Conservation (phyloP, 1,284 basidiomycete genomes). For the Mycosarcoma mackinlayi region DNA sequence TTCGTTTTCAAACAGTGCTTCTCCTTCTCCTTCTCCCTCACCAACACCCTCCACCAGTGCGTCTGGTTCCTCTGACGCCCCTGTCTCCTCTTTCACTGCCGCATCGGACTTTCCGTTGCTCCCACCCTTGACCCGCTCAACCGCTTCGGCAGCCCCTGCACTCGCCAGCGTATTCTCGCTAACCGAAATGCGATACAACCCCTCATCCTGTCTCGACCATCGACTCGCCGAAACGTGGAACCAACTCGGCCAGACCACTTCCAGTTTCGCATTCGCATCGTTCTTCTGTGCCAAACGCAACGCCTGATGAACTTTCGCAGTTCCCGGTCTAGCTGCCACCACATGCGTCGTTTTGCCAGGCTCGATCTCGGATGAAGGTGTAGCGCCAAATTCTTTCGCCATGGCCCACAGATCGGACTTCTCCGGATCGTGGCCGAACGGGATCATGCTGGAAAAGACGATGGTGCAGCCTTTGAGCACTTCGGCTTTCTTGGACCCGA, state of each 20-base stretch:
- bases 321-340: conserved; percentile 80
- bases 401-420: conserved; percentile 86
- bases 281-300: conserved; percentile 61
- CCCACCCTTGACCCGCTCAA: background rate
- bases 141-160: conserved; percentile 1
- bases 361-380: conserved; percentile 78
- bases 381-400: conserved; percentile 88
- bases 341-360: conserved; percentile 82
- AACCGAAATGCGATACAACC: conserved; percentile 72
- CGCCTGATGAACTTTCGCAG: conserved; percentile 87
- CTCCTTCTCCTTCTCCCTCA: conserved; percentile 4
- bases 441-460: conserved; percentile 92
- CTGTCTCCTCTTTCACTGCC: background rate
- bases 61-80: background rate
- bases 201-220: conserved; percentile 82
- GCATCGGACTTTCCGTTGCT: background rate
- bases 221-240: conserved; percentile 84
- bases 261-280: conserved; percentile 72
- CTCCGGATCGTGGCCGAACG: conserved; percentile 81
- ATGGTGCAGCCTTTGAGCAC: conserved; percentile 82
- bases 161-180: conserved; percentile 16
- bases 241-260: conserved; percentile 88
- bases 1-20: conserved; percentile 37
- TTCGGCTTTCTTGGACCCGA: conserved; percentile 80
- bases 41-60: conserved; percentile 3